Evolutionary conservation across 345 rosid species (phyloP).

Genomic region (Mallotus nudiflorus): DNA sequence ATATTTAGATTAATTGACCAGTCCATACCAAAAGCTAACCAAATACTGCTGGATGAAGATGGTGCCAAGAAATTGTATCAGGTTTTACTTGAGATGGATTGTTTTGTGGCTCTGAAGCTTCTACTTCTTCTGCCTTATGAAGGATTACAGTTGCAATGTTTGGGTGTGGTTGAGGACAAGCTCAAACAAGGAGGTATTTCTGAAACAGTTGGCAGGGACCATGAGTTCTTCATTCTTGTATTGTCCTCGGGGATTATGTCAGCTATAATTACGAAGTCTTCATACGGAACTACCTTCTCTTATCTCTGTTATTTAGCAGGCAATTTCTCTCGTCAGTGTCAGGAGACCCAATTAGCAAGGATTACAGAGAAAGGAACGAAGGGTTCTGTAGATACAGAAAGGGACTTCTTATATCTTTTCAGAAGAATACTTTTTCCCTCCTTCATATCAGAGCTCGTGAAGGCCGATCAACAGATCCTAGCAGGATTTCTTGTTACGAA

Average conservation of each 20-base stretch:
- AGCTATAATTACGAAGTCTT: slow-evolving; percentile 43
- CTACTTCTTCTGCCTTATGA: slow-evolving; percentile 74
- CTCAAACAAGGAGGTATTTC: slow-evolving; percentile 62
- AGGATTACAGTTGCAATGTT: slow-evolving; percentile 46
- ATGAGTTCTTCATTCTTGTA: slow-evolving; percentile 56
- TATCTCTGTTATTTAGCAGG: slow-evolving; percentile 73
- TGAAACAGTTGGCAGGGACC: slow-evolving; percentile 42
- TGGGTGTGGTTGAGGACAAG: slow-evolving; percentile 56
- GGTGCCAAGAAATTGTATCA: slow-evolving; percentile 51
- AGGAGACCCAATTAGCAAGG: slow-evolving; percentile 47
- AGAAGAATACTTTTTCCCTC: slow-evolving; percentile 62
- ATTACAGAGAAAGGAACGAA: slow-evolving; percentile 22
- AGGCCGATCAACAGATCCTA: slow-evolving; percentile 64
- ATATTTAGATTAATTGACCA: slow-evolving; percentile 59
- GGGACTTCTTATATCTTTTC: slow-evolving; percentile 36
- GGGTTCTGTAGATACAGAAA: slow-evolving; percentile 22
- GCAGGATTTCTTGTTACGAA: slow-evolving; percentile 77
- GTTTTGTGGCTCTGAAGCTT: slow-evolving; percentile 55
- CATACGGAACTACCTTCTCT: slow-evolving; percentile 53
- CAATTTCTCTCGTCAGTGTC: slow-evolving; percentile 60
- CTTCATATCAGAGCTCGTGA: slow-evolving; percentile 70
- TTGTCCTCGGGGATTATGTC: slow-evolving; percentile 63
- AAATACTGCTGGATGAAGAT: slow-evolving; percentile 55
- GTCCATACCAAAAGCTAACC: slow-evolving; percentile 51
- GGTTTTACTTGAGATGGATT: slow-evolving; percentile 36